These are phyloP conservation scores for Trametes versicolor DNA, from an alignment of 1,284 basidiomycete genomes.

Conservation along the genomic window DNA sequence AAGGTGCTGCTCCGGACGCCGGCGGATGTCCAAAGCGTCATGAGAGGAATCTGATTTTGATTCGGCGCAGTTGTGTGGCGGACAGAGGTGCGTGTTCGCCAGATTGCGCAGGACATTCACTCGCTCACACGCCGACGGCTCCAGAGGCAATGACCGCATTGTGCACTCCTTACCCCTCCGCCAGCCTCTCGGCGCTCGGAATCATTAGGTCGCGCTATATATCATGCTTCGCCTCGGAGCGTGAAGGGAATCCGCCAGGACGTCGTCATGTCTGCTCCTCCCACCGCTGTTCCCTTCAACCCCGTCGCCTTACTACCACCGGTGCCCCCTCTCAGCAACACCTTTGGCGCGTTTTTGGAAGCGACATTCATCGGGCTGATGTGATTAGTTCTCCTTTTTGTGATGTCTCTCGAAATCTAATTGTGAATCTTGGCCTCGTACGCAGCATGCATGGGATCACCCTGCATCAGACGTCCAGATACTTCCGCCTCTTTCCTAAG, in stretches of 20 bases:
- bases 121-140: too few species aligned
- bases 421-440: not conserved
- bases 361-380: slow-evolving; percentile 13
- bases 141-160: not conserved
- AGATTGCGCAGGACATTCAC: not conserved
- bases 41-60: not conserved
- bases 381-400: not conserved
- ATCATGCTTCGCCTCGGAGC: not conserved
- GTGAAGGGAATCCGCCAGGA: too few species aligned
- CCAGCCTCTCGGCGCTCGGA: not conserved
- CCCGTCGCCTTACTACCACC: not conserved
- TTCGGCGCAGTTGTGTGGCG: not conserved
- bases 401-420: too few species aligned
- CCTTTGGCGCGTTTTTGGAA: slow-evolving; percentile 13
- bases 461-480: slow-evolving; percentile 21
- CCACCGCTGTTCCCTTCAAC: not conserved
- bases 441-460: slow-evolving; percentile 24
- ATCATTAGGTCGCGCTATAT: not conserved
- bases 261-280: not conserved
- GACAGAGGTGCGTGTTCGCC: not conserved
- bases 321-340: slow-evolving; percentile 11
- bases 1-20: not conserved
- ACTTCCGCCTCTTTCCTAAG: slow-evolving; percentile 4
- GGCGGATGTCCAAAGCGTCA: not conserved
- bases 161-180: too few species aligned